Evolutionary conservation across 768 basidiomycete species (phyloP), one percentile per base, ranked within the genome.

Genomic region (Collybia nuda): DNA sequence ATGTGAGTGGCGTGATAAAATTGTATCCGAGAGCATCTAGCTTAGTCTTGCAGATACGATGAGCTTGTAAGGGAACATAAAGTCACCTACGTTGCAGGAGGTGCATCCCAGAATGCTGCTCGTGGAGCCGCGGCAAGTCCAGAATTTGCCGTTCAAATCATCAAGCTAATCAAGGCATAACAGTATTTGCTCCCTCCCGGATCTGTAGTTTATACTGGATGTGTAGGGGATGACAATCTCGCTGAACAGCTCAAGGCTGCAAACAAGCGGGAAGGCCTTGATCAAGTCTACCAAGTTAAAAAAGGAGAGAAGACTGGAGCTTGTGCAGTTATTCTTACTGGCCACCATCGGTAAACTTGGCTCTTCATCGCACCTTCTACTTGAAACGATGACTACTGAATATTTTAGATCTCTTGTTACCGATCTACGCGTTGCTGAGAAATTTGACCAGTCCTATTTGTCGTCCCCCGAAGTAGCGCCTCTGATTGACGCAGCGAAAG

Each of bases 21-120:
- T 32, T 5, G 3, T 21, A 9, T 1, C 40, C 11, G n/a, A 35
- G 29, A 39, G 22, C 45, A 18, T 18, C 55, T 52, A 24, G 50
- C 23, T 44, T 40, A 12, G 43, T 40, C 6, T 38, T 39, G 26
- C 56, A 98, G 95, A 66, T 99, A 98, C 69, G 88, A 89, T 2
- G 93, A 98, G 59, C 69, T 98, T 55, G 82, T 88, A 40, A 80
- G 79, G 52, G 78, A 92, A 52, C 70, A 89, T 68, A 60, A 87
- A 53, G 81, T 93, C 45, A 86, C 85, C 44, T 99, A 94, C 62
- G 95, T 98, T 47, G 96, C 97, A 47, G 97, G 97, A 53, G 97
- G 97, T 61, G 96, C 97, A 23, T 84, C 92, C 23, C 97, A 99
- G 69, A 99, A 99, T 64, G 84, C 95, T 62, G 95, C 96, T 50